Evolutionary conservation across 495 filamentous ascomycete species (phyloP).

Genomic region (Chaetomium tenue): DNA sequence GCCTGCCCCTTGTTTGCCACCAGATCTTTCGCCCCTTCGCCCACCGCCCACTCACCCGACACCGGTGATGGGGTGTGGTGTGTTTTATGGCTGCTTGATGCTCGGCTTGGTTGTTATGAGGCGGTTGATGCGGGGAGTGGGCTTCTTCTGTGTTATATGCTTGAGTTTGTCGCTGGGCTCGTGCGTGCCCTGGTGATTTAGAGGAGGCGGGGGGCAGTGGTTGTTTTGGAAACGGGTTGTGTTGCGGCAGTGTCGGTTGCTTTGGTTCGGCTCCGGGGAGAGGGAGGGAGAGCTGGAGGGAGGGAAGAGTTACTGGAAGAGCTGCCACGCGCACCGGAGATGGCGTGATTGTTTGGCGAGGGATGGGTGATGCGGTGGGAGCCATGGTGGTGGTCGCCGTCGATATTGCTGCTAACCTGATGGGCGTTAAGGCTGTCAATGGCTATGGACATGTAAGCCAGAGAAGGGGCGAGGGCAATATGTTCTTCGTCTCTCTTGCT

Average conservation of each 20-base stretch:
- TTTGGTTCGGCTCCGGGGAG: conserved; percentile 69
- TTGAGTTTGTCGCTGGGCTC: neutral
- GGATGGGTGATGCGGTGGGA: neutral
- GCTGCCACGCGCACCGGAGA: conserved; percentile 56
- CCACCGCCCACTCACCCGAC: conserved; percentile 36
- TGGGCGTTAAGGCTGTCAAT: neutral
- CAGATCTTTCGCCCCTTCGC: too few species aligned
- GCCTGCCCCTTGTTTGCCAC: too few species aligned
- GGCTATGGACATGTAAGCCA: too few species aligned
- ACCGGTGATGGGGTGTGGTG: conserved; percentile 22
- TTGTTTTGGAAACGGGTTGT: neutral
- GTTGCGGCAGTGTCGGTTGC: conserved; percentile 47
- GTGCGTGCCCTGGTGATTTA: neutral
- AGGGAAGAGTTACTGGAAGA: conserved; percentile 39
- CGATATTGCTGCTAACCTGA: neutral
- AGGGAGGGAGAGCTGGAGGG: too few species aligned
- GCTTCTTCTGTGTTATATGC: neutral
- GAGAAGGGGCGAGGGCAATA: conserved; percentile 5
- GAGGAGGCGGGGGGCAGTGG: too few species aligned
- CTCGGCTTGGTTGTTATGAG: conserved; percentile 62
- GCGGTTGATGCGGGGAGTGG: conserved; percentile 63
- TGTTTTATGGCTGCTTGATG: conserved; percentile 50
- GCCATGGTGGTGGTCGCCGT: neutral
- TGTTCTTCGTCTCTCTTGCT: neutral
- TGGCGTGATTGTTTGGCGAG: conserved; percentile 11